phyloP scores from a whole-genome alignment of 2,329 filamentous ascomycete genomes.

The Alternaria triticimaculans region DNA sequence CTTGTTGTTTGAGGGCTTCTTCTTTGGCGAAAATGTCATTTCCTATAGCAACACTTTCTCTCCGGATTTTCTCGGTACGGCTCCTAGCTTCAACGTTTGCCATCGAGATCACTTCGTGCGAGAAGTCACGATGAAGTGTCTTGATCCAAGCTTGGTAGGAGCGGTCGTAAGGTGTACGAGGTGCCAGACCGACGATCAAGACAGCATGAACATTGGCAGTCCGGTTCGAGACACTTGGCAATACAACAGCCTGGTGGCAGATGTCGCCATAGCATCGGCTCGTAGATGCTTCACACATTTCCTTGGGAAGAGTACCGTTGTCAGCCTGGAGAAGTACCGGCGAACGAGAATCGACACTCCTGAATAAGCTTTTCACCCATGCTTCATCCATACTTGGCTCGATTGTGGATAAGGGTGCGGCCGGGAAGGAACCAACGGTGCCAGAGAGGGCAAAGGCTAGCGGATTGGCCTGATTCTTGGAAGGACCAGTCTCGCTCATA shows the following conservation, averaged over 20 bases:
- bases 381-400: neutral
- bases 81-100: neutral
- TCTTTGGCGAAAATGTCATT: neutral
- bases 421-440: neutral
- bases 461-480: neutral
- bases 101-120: neutral
- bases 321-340: neutral
- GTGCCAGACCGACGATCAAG: slow-evolving; percentile 1
- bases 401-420: neutral
- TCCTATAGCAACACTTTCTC: neutral
- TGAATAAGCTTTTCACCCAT: neutral
- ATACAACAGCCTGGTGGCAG: neutral
- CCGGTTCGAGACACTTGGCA: neutral
- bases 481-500: neutral
- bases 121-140: slow-evolving; percentile 6
- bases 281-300: neutral
- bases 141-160: slow-evolving; percentile 5
- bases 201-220: neutral
- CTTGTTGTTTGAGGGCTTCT: neutral
- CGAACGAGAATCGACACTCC: neutral
- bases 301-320: neutral
- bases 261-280: slow-evolving; percentile 6
- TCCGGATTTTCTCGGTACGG: neutral
- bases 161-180: slow-evolving; percentile 2
- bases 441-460: neutral